Base-by-base conservation (phyloP, 73 alveolate species). In the Durusdinium trenchii region DNA sequence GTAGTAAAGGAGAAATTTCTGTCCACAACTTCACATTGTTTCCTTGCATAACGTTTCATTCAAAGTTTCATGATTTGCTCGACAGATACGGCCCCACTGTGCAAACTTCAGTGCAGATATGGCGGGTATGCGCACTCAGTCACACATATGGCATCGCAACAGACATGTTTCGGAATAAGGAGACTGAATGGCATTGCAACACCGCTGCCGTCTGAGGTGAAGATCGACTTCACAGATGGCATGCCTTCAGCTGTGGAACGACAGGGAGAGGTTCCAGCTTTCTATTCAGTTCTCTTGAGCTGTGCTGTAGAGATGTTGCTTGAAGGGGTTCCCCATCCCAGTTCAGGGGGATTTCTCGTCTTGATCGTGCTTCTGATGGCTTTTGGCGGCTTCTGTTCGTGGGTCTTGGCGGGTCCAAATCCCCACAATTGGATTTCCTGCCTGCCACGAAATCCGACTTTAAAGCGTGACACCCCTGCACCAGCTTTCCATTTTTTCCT, bases 11-110 rank as follows among this genome's bases (percentile, higher is more conserved):
- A n/a, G n/a, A n/a, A n/a, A n/a, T n/a, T n/a, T n/a, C n/a, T n/a
- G n/a, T n/a, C n/a, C n/a, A n/a, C n/a, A n/a, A n/a, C n/a, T n/a
- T n/a, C n/a, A n/a, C n/a, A n/a, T n/a, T n/a, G n/a, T n/a, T n/a
- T n/a, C n/a, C n/a, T n/a, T n/a, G n/a, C n/a, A n/a, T n/a, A n/a
- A n/a, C n/a, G n/a, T n/a, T 9, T 38, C 42, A 26, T 64, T 9
- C 79, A 64, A 32, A 18, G 23, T 23, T 23, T 73, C 45, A 23
- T 73, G 23, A 57, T 28, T 38, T 20, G 16, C 35, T 40, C 28
- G 60, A 3, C 95, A 86, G 95, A 83, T 86, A 86, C 50, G 95
- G 95, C 3, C 95, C 95, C 23, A 61, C 95, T 6, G 46, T 60
- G 9, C 62, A 60, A 38, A 86, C 95, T 57, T 86, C 95, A 0